phyloP scores from a whole-genome alignment of 208 protist species.

The Herpetomonas muscarum region DNA sequence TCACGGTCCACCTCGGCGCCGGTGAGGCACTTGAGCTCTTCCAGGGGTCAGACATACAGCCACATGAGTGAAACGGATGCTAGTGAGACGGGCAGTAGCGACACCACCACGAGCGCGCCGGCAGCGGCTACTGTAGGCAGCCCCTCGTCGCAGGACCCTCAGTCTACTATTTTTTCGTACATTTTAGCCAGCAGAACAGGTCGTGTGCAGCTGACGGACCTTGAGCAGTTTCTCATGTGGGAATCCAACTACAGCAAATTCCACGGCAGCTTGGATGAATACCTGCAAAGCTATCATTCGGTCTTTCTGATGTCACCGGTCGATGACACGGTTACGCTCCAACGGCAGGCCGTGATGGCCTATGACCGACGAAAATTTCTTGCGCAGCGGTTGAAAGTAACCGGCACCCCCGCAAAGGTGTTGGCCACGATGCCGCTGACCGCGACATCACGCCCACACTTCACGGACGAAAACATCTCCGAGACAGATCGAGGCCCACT shows the following conservation, averaged over 20 bases:
- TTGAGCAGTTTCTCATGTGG: conserved; percentile 45
- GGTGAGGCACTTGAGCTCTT: too few relatives aligned
- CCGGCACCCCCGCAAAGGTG: background rate
- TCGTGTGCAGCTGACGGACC: conserved; percentile 39
- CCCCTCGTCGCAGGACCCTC: conserved; percentile 32
- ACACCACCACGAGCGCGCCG: too few relatives aligned
- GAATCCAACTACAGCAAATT: conserved; percentile 27
- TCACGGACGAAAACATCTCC: conserved; percentile 11
- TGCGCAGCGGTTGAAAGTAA: background rate
- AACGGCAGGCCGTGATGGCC: conserved; percentile 5
- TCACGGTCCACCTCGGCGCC: too few relatives aligned
- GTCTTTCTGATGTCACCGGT: conserved; percentile 73
- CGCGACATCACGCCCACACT: background rate
- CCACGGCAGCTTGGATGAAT: conserved; percentile 56
- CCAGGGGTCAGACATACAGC: too few relatives aligned
- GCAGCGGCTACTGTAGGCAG: too few relatives aligned
- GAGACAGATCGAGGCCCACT: conserved; percentile 18
- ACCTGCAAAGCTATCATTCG: conserved; percentile 71
- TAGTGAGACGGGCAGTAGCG: background rate
- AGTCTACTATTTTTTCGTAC: conserved; percentile 45
- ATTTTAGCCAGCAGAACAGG: conserved; percentile 46
- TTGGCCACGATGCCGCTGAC: background rate
- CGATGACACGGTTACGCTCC: conserved; percentile 56
- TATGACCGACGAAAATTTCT: background rate
- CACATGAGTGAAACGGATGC: background rate